These are phyloP conservation scores for Glutinoglossum americanum DNA, from an alignment of 495 filamentous ascomycete species.

Conservation along the genomic window DNA sequence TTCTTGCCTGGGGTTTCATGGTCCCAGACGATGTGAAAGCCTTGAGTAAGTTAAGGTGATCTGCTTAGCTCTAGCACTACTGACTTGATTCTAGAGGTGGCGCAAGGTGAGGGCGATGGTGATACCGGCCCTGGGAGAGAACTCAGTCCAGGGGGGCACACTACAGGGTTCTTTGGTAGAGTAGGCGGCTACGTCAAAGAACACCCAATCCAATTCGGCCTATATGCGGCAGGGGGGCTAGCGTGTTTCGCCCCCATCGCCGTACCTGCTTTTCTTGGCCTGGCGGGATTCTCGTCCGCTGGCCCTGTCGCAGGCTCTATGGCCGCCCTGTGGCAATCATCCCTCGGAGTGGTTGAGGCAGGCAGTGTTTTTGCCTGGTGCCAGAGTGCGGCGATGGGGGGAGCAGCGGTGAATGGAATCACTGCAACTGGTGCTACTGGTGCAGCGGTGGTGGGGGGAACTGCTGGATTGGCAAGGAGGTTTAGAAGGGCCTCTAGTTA, in stretches of 20 bases:
- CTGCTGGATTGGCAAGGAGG: too few species aligned
- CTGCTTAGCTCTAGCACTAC: too few species aligned
- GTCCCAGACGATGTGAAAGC: neutral
- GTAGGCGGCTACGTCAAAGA: too few species aligned
- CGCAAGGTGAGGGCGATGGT: too few species aligned
- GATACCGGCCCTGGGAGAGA: too few species aligned
- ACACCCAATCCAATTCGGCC: too few species aligned
- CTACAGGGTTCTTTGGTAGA: too few species aligned
- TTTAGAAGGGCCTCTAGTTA: too few species aligned
- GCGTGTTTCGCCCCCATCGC: too few species aligned
- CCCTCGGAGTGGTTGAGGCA: slow-evolving; percentile 9
- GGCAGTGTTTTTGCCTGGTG: slow-evolving; percentile 15
- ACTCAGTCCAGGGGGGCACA: too few species aligned
- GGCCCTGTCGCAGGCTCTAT: slow-evolving; percentile 2
- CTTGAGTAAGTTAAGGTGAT: neutral
- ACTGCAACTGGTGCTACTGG: slow-evolving; percentile 7
- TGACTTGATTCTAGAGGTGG: neutral
- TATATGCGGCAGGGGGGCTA: too few species aligned
- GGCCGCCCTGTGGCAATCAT: slow-evolving; percentile 6
- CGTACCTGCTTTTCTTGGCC: neutral
- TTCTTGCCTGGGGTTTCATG: neutral
- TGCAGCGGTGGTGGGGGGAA: slow-evolving; percentile 3
- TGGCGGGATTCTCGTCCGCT: neutral
- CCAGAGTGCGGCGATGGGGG: slow-evolving; percentile 16
- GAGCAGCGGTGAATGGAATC: slow-evolving; percentile 11